These are phyloP conservation scores for Populus nigra DNA, from an alignment of 345 rosid genomes.

Conservation along the genomic window DNA sequence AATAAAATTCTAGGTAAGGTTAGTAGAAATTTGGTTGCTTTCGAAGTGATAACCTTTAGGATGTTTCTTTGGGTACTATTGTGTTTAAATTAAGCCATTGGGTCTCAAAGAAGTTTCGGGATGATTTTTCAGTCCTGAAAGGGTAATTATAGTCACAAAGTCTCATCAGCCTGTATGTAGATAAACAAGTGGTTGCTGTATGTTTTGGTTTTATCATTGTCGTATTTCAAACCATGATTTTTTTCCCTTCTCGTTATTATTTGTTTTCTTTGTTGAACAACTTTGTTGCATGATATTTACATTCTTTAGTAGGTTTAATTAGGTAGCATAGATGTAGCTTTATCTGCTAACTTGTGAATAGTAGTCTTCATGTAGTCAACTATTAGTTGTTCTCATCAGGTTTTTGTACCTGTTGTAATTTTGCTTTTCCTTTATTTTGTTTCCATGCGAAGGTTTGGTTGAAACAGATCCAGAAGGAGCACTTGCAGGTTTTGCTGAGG, in stretches of 20 bases:
- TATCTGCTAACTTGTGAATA: background rate
- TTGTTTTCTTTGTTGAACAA: background rate
- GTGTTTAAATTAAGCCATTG: background rate
- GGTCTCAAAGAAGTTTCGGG: background rate
- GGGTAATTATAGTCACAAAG: background rate
- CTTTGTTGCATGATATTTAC: background rate
- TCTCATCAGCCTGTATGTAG: background rate
- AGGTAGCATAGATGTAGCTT: background rate
- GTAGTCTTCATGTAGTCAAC: background rate
- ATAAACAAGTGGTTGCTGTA: background rate
- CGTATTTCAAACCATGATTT: background rate
- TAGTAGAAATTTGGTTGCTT: background rate
- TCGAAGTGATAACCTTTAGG: background rate
- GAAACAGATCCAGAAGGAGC: constrained; percentile 94
- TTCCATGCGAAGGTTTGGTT: constrained; percentile 57
- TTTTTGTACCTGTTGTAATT: background rate
- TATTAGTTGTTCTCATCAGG: background rate
- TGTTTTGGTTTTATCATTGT: background rate
- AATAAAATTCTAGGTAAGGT: background rate
- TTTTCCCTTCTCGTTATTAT: background rate
- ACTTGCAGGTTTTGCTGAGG: constrained; percentile 91
- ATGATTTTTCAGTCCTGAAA: background rate
- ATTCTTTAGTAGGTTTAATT: background rate
- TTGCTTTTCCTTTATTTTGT: background rate
- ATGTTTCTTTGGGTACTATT: background rate